These are phyloP conservation scores for Dittrichia graveolens DNA, from an alignment of 129 eudicot species.

Conservation along the genomic window DNA sequence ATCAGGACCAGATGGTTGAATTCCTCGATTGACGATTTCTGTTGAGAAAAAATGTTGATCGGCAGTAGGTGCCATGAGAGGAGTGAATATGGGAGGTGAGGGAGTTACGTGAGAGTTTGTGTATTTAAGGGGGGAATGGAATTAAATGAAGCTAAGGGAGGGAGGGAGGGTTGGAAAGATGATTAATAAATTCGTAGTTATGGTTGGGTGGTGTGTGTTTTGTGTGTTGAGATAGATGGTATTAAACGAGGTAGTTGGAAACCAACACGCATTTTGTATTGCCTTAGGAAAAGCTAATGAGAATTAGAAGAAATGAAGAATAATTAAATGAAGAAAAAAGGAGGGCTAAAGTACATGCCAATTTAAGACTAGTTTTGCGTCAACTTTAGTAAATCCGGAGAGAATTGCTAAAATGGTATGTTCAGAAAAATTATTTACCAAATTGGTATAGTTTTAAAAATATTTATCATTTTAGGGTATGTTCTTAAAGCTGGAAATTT, in stretches of 20 bases:
- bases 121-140: conserved; percentile 25
- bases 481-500: no score
- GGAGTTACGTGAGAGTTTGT: not conserved
- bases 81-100: conserved; percentile 11
- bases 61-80: conserved; percentile 32
- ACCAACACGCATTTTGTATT: conserved; percentile 23
- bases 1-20: conserved; percentile 51
- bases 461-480: no score
- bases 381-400: no score
- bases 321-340: no score
- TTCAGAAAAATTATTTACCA: no score
- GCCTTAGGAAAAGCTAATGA: no score
- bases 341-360: not conserved
- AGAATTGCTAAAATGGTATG: no score
- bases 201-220: conserved; percentile 14
- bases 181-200: conserved; percentile 29
- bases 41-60: conserved; percentile 67
- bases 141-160: not conserved
- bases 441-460: no score
- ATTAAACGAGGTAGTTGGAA: not conserved
- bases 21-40: conserved; percentile 61
- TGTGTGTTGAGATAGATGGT: not conserved
- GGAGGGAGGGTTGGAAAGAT: conserved; percentile 32
- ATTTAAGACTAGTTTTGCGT: no score
- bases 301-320: no score